A percentile compares a stretch with the other conserved stretches of the same genome.
Conservation (phyloP, 495 filamentous ascomycete genomes). For the Penicillium simplicissimum region DNA sequence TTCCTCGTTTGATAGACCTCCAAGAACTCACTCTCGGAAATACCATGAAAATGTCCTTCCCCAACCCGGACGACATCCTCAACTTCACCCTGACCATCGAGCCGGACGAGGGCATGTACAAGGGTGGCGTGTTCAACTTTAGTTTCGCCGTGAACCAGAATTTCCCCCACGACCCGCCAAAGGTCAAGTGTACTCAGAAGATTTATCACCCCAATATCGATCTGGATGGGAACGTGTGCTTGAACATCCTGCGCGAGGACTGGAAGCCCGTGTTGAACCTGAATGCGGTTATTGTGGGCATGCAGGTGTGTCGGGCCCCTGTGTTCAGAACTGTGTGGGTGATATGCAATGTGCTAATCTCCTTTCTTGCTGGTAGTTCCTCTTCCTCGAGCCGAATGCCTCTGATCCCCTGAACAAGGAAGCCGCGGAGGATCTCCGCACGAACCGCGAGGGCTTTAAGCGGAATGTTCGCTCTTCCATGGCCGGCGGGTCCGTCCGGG, state of each 20-base stretch:
- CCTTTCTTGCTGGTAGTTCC: constrained; percentile 58
- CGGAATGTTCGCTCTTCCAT: constrained; percentile 83
- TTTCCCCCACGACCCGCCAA: constrained; percentile 97
- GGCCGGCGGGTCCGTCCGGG: constrained; percentile 76
- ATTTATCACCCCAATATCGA: constrained; percentile 99
- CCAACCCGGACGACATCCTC: constrained; percentile 93
- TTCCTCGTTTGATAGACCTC: constrained; percentile 61
- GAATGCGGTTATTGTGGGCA: constrained; percentile 92
- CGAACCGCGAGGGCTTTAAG: constrained; percentile 83
- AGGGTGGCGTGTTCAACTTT: constrained; percentile 85
- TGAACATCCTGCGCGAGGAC: constrained; percentile 96
- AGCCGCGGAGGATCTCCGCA: constrained; percentile 87
- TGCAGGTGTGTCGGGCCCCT: constrained; percentile 62
- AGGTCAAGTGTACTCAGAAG: constrained; percentile 97
- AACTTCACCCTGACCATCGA: constrained; percentile 93
- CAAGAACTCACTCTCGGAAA: constrained; percentile 84
- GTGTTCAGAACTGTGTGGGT: too few species aligned
- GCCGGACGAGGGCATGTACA: constrained; percentile 98
- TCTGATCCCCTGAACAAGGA: constrained; percentile 98
- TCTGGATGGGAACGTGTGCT: constrained; percentile 93
- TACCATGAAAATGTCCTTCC: constrained; percentile 92
- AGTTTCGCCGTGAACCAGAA: constrained; percentile 88
- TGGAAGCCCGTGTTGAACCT: constrained; percentile 98
- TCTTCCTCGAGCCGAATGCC: constrained; percentile 97
- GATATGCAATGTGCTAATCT: background rate